phyloP scores from a whole-genome alignment of 2,329 filamentous ascomycete genomes.

The Aspergillus aculeatus region DNA sequence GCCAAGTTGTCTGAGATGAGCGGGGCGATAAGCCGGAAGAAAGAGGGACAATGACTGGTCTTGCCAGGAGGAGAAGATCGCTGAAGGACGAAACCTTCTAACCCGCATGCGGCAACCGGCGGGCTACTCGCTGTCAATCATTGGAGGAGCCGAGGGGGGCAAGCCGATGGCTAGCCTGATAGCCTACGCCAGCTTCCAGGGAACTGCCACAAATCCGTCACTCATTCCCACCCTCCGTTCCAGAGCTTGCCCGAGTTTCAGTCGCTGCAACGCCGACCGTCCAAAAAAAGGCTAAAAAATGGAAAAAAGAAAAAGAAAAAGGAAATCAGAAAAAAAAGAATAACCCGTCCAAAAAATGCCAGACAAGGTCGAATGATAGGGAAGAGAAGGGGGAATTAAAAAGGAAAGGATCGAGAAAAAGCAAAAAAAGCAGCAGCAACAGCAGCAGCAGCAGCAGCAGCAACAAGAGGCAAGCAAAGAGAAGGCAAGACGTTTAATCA shows the following conservation, averaged over 20 bases:
- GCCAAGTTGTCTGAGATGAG: not conserved
- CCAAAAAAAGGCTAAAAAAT: not conserved
- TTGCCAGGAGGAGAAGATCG: slow-evolving; percentile 17
- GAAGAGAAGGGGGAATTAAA: slow-evolving; percentile 1
- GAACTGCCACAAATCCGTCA: slow-evolving; percentile 10
- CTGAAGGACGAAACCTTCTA: slow-evolving; percentile 15
- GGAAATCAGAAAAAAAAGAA: not conserved
- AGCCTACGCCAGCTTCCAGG: slow-evolving; percentile 18
- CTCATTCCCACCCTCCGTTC: slow-evolving; percentile 8
- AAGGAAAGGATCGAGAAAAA: not conserved
- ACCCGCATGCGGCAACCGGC: slow-evolving; percentile 16
- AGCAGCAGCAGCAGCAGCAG: too few species aligned
- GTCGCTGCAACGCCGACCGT: slow-evolving; percentile 1
- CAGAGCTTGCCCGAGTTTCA: slow-evolving; percentile 15
- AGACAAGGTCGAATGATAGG: not conserved
- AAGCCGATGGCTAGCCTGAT: slow-evolving; percentile 18
- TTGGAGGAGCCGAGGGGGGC: slow-evolving; percentile 13
- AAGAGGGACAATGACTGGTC: slow-evolving; percentile 15
- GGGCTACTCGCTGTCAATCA: not conserved
- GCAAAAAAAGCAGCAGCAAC: not conserved
- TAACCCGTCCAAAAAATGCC: not conserved
- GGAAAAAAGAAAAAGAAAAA: not conserved
- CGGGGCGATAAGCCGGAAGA: slow-evolving; percentile 22
- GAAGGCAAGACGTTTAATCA: not conserved
- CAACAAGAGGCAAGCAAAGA: too few species aligned